These are phyloP conservation scores for Neopestalotiopsis rosae DNA, from an alignment of 2,329 filamentous ascomycete species.

Conservation along the genomic window DNA sequence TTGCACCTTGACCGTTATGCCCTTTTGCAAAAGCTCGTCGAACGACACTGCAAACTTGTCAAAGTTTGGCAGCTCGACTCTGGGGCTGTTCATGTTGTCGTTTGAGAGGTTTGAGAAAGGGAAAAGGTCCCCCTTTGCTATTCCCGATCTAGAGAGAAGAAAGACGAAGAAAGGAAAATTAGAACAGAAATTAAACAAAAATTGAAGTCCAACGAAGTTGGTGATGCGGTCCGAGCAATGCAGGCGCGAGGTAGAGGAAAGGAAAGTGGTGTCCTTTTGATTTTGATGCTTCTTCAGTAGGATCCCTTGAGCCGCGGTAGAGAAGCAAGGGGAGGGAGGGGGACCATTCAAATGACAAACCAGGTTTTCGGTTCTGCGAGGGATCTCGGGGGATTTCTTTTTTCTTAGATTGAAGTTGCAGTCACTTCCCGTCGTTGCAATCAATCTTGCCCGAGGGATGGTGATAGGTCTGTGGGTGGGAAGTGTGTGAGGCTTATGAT, in stretches of 20 bases:
- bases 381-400: background rate
- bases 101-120: background rate
- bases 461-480: background rate
- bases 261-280: background rate
- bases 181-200: background rate
- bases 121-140: background rate
- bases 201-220: background rate
- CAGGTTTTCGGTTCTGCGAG: background rate
- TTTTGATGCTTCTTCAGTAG: background rate
- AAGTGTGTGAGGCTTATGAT: background rate
- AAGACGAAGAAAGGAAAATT: background rate
- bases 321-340: background rate
- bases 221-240: background rate
- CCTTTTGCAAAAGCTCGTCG: background rate
- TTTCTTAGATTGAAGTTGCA: background rate
- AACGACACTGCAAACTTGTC: conserved; percentile 8
- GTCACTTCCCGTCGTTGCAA: background rate
- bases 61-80: conserved; percentile 3
- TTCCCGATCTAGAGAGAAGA: background rate
- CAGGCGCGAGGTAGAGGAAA: background rate
- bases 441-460: background rate
- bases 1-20: background rate
- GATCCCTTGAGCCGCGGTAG: background rate
- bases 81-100: background rate
- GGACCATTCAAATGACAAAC: background rate